Evolutionary conservation across 805 yeast species (phyloP).

Genomic region (Yarrowia sp.): DNA sequence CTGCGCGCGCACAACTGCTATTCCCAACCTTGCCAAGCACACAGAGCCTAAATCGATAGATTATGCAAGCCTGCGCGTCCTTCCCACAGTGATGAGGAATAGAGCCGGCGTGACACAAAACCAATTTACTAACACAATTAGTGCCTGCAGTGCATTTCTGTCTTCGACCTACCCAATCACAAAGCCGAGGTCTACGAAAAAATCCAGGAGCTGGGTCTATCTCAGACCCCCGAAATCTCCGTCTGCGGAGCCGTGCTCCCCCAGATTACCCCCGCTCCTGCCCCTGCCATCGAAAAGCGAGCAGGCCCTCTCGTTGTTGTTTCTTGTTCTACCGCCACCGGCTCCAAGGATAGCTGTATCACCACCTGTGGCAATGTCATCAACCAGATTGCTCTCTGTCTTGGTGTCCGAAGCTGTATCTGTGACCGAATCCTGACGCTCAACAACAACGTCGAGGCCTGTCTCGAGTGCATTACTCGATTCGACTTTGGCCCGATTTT

Average conservation of each 20-base stretch:
- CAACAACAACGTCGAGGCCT: neutral
- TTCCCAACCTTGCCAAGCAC: neutral
- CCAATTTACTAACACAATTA: neutral
- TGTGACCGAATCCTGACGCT: neutral
- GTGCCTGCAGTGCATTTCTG: conserved; percentile 24
- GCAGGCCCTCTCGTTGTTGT: neutral
- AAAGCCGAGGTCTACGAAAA: neutral
- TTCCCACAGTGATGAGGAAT: neutral
- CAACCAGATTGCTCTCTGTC: neutral
- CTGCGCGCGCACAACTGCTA: neutral
- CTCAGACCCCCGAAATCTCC: neutral
- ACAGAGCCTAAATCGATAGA: neutral
- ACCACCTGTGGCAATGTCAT: neutral
- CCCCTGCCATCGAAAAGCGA: neutral
- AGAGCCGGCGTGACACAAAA: neutral
- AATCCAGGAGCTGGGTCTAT: neutral
- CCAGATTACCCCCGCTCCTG: conserved; percentile 15
- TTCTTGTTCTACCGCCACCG: neutral
- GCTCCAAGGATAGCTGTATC: neutral
- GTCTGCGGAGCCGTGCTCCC: neutral
- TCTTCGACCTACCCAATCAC: conserved; percentile 3
- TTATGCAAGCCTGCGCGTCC: neutral
- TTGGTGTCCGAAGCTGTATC: neutral
- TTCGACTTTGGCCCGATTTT: neutral
- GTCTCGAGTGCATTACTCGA: neutral